A percentile compares a stretch with the other conserved stretches of the same genome.
These are phyloP conservation scores for Suaeda aralocaspica DNA, from an alignment of 148 eudicot genomes.

Conservation along the genomic window DNA sequence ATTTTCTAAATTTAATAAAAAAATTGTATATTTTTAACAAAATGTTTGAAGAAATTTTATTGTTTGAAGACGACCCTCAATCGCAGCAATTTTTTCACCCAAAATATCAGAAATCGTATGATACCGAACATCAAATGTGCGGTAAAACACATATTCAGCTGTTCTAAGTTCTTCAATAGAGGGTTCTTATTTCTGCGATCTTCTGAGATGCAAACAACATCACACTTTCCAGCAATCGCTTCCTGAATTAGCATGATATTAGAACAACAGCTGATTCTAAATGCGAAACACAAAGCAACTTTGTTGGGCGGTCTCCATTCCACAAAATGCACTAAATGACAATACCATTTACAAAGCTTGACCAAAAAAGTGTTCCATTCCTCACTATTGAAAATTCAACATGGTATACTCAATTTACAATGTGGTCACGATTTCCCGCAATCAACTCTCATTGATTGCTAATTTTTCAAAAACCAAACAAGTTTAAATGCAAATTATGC, in stretches of 20 bases:
- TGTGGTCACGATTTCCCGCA: too few species aligned
- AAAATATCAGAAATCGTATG: constrained; percentile 47
- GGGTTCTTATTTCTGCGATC: constrained; percentile 63
- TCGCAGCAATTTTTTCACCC: constrained; percentile 41
- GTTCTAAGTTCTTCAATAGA: constrained; percentile 43
- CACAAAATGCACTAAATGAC: too few species aligned
- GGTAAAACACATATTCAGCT: constrained; percentile 64
- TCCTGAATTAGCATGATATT: constrained; percentile 42
- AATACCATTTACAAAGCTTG: too few species aligned
- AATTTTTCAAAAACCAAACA: too few species aligned
- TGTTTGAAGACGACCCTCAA: constrained; percentile 45
- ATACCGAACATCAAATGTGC: constrained; percentile 65
- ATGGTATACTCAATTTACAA: too few species aligned
- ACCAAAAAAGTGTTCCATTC: too few species aligned
- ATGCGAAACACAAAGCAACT: background rate
- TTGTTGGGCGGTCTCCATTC: background rate
- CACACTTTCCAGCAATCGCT: constrained; percentile 69
- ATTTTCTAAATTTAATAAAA: too few species aligned
- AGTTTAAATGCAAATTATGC: too few species aligned
- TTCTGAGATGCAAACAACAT: constrained; percentile 64
- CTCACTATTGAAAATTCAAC: too few species aligned
- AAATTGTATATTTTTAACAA: too few species aligned
- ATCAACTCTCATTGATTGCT: too few species aligned
- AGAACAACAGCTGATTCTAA: constrained; percentile 20
- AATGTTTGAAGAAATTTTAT: too few species aligned